Percentiles rank a stretch among this genome's conserved stretches.
These are phyloP conservation scores for Modicella reniformis DNA, from an alignment of 371 early-diverging fungal genomes.

Conservation along the genomic window DNA sequence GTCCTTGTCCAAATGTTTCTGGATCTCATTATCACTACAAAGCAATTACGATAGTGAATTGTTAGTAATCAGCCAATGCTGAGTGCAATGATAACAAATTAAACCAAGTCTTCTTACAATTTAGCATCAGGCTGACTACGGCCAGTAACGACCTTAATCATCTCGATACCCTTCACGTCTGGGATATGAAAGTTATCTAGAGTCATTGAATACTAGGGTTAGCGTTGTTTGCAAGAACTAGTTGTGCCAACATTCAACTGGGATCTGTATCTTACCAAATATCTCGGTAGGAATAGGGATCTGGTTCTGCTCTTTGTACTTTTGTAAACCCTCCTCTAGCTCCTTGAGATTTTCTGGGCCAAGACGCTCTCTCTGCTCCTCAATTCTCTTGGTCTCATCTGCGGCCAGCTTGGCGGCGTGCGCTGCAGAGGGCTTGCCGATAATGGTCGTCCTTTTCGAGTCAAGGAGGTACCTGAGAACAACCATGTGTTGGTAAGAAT, in stretches of 20 bases:
- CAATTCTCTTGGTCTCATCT: constrained; percentile 68
- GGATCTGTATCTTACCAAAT: constrained; percentile 36
- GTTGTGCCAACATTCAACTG: not conserved
- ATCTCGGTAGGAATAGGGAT: constrained; percentile 66
- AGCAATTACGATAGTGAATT: no score
- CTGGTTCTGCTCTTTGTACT: constrained; percentile 67
- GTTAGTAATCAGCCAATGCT: no score
- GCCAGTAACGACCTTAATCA: constrained; percentile 70
- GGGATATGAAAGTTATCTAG: constrained; percentile 69
- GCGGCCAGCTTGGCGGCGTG: constrained; percentile 65
- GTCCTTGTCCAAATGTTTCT: constrained; percentile 64
- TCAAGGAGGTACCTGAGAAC: constrained; percentile 70
- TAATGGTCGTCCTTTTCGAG: constrained; percentile 63
- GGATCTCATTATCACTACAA: constrained; percentile 62
- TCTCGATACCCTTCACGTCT: constrained; percentile 64
- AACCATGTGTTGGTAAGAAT: no score
- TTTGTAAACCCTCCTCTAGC: constrained; percentile 61
- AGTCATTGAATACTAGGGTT: not conserved
- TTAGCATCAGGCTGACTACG: constrained; percentile 56
- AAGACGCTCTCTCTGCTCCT: constrained; percentile 62
- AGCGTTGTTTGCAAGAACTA: not conserved
- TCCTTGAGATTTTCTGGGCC: constrained; percentile 64
- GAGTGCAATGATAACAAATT: not conserved
- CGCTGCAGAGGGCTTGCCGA: constrained; percentile 71
- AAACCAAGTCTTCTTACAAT: constrained; percentile 57